Conservation (phyloP, 2,329 filamentous ascomycete genomes). For the Scopulariopsis brevicaulis region DNA sequence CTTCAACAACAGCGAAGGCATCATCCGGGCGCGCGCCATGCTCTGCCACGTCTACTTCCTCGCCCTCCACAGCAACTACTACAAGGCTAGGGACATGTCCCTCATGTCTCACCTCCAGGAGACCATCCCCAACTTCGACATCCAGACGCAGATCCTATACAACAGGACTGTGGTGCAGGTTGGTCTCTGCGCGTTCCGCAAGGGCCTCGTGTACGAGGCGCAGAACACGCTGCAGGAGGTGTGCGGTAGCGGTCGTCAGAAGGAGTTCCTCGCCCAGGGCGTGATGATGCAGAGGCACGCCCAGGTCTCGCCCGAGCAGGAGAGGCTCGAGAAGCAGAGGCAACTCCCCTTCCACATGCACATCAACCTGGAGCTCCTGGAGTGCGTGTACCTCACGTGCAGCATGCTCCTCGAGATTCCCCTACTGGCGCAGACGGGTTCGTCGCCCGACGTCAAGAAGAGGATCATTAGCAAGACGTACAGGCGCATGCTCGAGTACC, state of each 20-base stretch:
- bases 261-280: slow-evolving; percentile 94
- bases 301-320: slow-evolving; percentile 94
- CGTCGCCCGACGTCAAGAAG: slow-evolving; percentile 94
- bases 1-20: slow-evolving; percentile 88
- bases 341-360: slow-evolving; percentile 99
- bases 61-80: slow-evolving; percentile 94
- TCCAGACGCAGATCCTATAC: slow-evolving; percentile 95
- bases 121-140: slow-evolving; percentile 92
- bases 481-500: slow-evolving; percentile 97
- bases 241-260: slow-evolving; percentile 92
- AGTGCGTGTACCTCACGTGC: slow-evolving; percentile 97
- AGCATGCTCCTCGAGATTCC: slow-evolving; percentile 99
- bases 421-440: slow-evolving; percentile 90
- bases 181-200: slow-evolving; percentile 94
- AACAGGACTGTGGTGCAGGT: slow-evolving; percentile 97
- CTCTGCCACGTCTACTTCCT: slow-evolving; percentile 98
- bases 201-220: slow-evolving; percentile 91
- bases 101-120: slow-evolving; percentile 99
- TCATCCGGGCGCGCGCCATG: slow-evolving; percentile 93
- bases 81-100: slow-evolving; percentile 97
- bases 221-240: slow-evolving; percentile 98
- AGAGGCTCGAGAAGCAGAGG: slow-evolving; percentile 91
- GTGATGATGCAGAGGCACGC: slow-evolving; percentile 97
- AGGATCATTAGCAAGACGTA: slow-evolving; percentile 98
- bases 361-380: slow-evolving; percentile 96